These are phyloP conservation scores for Novymonas esmeraldas DNA, from an alignment of 208 protist species.

Conservation along the genomic window DNA sequence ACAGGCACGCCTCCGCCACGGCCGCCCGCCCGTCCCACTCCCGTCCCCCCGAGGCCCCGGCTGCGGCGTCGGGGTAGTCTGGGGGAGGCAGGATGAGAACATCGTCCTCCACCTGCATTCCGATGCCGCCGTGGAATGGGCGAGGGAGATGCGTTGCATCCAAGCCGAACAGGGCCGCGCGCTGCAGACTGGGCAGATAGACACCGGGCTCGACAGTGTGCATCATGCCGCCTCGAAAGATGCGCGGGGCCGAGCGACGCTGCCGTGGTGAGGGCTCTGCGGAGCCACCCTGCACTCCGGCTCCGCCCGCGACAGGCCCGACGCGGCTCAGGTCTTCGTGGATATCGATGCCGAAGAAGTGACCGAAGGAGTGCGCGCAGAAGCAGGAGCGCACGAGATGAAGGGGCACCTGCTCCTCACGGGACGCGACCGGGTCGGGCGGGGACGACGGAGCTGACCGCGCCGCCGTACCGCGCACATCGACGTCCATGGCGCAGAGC, in stretches of 20 bases:
- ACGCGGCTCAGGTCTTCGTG: conserved; percentile 38
- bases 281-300: background rate
- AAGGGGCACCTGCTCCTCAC: conserved; percentile 14
- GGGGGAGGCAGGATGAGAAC: conserved; percentile 47
- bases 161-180: conserved; percentile 15
- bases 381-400: conserved; percentile 43
- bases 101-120: conserved; percentile 66
- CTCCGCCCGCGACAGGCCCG: background rate
- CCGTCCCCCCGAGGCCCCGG: background rate
- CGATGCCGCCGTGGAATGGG: conserved; percentile 34
- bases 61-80: background rate
- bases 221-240: conserved; percentile 55
- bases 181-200: conserved; percentile 40
- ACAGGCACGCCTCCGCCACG: background rate
- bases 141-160: conserved; percentile 17
- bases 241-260: conserved; percentile 2
- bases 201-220: conserved; percentile 72
- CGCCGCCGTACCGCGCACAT: background rate
- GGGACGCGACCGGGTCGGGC: background rate
- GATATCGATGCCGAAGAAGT: conserved; percentile 65
- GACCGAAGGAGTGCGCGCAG: conserved; percentile 61
- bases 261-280: too few species aligned
- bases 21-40: too few species aligned
- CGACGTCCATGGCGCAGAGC: conserved; percentile 33
- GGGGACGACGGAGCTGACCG: background rate